Conservation (phyloP, 208 protist species). For the Porcisia hertigi region DNA sequence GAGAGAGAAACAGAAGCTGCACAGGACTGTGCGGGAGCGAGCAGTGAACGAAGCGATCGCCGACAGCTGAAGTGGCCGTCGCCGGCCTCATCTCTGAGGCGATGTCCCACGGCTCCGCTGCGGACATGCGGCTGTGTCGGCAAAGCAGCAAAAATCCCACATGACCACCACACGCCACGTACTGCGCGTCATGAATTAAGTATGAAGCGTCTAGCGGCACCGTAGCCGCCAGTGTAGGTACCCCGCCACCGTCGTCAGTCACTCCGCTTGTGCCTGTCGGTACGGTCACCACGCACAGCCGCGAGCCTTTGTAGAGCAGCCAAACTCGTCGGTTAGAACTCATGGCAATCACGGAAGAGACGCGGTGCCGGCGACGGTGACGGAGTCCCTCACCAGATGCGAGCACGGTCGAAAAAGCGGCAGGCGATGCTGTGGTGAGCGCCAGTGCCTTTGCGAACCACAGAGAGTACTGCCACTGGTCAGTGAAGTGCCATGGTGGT, state of each 20-base stretch:
- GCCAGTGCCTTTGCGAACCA: conserved; percentile 17
- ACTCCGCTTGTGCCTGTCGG: conserved; percentile 6
- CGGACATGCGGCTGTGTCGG: background rate
- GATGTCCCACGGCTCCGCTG: background rate
- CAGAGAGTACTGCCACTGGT: conserved; percentile 29
- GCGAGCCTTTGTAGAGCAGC: conserved; percentile 12
- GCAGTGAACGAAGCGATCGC: conserved; percentile 16
- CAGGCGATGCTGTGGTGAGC: background rate
- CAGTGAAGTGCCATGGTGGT: conserved; percentile 23
- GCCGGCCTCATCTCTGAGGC: background rate
- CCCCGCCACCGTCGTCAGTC: background rate
- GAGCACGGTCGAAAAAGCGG: background rate
- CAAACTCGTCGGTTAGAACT: conserved; percentile 27
- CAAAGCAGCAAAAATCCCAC: conserved; percentile 29
- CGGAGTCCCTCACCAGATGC: background rate
- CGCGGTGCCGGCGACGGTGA: conserved; percentile 4
- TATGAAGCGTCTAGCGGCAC: conserved; percentile 1
- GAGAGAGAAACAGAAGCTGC: conserved; percentile 27
- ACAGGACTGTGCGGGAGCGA: background rate
- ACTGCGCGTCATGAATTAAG: conserved; percentile 24
- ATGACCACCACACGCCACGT: conserved; percentile 14
- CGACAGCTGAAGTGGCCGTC: background rate
- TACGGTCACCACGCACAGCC: conserved; percentile 14
- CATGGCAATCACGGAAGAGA: conserved; percentile 14
- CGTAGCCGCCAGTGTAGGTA: background rate